A percentile compares a stretch with the other conserved stretches of the same genome.
These are phyloP conservation scores for Castanopsis chinensis DNA, from an alignment of 306 rosid species.

Conservation along the genomic window DNA sequence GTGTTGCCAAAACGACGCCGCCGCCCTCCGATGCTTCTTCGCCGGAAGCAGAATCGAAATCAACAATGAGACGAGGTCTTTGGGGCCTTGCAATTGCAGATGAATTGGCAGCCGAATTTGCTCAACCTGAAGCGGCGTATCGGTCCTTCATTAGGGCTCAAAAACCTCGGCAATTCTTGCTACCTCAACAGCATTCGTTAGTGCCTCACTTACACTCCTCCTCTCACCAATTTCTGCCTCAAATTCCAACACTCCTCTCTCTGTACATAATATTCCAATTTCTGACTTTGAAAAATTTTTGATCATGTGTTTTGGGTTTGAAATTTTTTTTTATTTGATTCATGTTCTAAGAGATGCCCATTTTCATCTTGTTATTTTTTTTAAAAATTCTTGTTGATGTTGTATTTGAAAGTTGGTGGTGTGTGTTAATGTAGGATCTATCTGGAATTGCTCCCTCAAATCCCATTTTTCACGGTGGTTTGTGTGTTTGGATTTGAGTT, in stretches of 20 bases:
- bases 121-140: slow-evolving; percentile 75
- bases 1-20: slow-evolving; percentile 20
- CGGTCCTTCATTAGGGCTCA: slow-evolving; percentile 83
- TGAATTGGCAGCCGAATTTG: slow-evolving; percentile 96
- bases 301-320: too few relatives aligned
- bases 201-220: slow-evolving; percentile 99
- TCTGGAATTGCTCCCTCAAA: too few relatives aligned
- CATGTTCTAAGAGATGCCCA: too few relatives aligned
- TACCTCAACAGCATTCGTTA: slow-evolving; percentile 98
- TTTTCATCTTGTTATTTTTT: too few relatives aligned
- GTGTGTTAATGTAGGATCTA: too few relatives aligned
- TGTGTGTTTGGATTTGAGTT: too few relatives aligned
- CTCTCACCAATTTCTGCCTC: slow-evolving; percentile 99
- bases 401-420: too few relatives aligned
- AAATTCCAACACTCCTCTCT: slow-evolving; percentile 70
- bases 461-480: too few relatives aligned
- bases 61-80: slow-evolving; percentile 14
- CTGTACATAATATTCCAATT: slow-evolving; percentile 40
- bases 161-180: slow-evolving; percentile 94
- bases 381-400: too few relatives aligned
- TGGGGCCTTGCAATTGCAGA: slow-evolving; percentile 92
- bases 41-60: slow-evolving; percentile 15
- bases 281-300: too few relatives aligned
- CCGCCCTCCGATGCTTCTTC: slow-evolving; percentile 69
- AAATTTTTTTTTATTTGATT: too few relatives aligned